Conservation (phyloP, 2,329 filamentous ascomycete species). For the Neofusicoccum ribis region DNA sequence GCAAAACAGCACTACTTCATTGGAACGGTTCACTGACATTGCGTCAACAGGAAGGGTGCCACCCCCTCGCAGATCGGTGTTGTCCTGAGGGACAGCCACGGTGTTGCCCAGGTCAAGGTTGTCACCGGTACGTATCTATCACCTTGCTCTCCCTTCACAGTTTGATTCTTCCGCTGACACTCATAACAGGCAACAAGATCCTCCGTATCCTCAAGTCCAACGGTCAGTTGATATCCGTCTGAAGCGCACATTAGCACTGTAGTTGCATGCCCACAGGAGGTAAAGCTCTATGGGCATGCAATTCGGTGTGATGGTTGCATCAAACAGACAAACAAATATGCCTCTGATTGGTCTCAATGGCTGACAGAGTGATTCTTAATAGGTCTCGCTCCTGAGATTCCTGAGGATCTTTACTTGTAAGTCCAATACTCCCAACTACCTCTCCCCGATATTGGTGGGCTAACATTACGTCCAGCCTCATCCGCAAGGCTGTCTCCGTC, state of each 20-base stretch:
- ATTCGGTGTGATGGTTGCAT: slow-evolving; percentile 24
- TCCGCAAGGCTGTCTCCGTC: slow-evolving; percentile 80
- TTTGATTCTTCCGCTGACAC: too few relatives aligned
- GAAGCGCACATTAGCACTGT: slow-evolving; percentile 43
- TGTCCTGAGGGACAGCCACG: slow-evolving; percentile 95
- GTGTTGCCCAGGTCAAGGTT: slow-evolving; percentile 95
- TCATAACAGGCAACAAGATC: slow-evolving; percentile 83
- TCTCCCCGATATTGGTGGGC: not conserved
- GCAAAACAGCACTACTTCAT: not conserved
- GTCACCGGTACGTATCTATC: slow-evolving; percentile 75
- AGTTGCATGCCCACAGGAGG: slow-evolving; percentile 27
- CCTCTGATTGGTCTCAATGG: slow-evolving; percentile 44
- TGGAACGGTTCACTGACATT: not conserved
- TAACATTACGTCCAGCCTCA: slow-evolving; percentile 7
- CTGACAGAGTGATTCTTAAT: slow-evolving; percentile 44
- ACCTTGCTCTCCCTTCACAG: too few relatives aligned
- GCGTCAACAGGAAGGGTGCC: slow-evolving; percentile 78
- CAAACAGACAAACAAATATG: slow-evolving; percentile 39
- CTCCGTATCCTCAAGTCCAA: slow-evolving; percentile 97
- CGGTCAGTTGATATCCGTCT: slow-evolving; percentile 69
- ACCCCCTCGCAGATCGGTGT: slow-evolving; percentile 95
- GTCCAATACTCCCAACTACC: slow-evolving; percentile 62
- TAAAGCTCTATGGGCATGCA: slow-evolving; percentile 28
- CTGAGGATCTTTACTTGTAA: slow-evolving; percentile 98
- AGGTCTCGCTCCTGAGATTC: slow-evolving; percentile 98